Percentiles rank a stretch among this genome's conserved stretches.
Conservation (phyloP, 306 rosid genomes). For the Morella rubra region DNA sequence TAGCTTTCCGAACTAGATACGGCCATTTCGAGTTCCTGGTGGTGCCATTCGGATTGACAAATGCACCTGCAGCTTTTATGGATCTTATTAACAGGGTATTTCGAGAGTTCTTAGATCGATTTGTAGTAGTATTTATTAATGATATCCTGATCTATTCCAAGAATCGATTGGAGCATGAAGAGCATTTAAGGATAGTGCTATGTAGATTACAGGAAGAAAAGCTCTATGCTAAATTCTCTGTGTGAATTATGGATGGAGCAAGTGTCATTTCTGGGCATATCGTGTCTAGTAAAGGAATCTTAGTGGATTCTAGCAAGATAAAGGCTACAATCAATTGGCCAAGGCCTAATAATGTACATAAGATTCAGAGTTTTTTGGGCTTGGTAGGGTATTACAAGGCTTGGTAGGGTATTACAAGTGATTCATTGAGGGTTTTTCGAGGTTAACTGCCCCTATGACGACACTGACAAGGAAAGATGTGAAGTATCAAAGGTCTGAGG, state of each 20-base stretch:
- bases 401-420: too few species aligned
- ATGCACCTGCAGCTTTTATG: neutral
- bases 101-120: neutral
- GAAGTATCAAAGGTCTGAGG: too few species aligned
- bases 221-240: neutral
- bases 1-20: neutral
- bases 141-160: neutral
- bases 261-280: neutral
- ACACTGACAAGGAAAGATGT: neutral
- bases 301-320: neutral
- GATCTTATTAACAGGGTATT: neutral
- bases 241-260: neutral
- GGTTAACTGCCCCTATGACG: neutral
- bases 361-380: neutral
- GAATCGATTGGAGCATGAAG: neutral
- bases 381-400: neutral
- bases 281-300: neutral
- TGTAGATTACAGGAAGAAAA: neutral
- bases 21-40: neutral
- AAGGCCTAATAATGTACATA: neutral
- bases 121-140: neutral
- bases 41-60: neutral
- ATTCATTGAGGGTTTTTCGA: neutral
- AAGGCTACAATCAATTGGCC: neutral
- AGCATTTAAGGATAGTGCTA: too few species aligned